phyloP scores from a whole-genome alignment of 305 asterid genomes.

The Caryopteris hybrid region DNA sequence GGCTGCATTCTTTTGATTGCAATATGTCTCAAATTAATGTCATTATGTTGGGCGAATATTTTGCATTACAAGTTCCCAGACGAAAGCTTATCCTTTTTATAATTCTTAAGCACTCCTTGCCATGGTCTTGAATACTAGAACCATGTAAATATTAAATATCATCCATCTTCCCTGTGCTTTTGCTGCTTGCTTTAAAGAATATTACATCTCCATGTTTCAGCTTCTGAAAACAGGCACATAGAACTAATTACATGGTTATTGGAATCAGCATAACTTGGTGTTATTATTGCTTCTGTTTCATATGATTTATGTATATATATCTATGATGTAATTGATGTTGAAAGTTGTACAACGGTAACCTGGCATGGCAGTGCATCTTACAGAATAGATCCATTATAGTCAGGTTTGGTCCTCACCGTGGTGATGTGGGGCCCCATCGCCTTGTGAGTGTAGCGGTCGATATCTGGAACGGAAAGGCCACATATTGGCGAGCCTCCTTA shows the following conservation, averaged over 20 bases:
- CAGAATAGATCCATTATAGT: neutral
- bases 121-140: conserved; percentile 16
- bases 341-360: conserved; percentile 2
- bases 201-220: conserved; percentile 42
- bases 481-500: conserved; percentile 45
- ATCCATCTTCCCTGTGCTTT: conserved; percentile 4
- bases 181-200: conserved; percentile 31
- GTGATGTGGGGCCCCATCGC: conserved; percentile 9
- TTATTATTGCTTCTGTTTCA: neutral
- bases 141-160: conserved; percentile 6
- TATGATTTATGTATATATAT: neutral
- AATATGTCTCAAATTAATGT: conserved; percentile 6
- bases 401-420: conserved; percentile 39
- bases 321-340: neutral
- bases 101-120: neutral
- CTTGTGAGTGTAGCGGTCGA: conserved; percentile 28
- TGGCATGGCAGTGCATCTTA: conserved; percentile 9
- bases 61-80: neutral
- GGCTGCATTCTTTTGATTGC: conserved; percentile 7
- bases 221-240: conserved; percentile 32
- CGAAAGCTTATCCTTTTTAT: conserved; percentile 8
- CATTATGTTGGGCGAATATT: neutral
- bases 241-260: conserved; percentile 5
- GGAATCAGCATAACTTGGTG: neutral
- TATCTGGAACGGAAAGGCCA: conserved; percentile 74